Base-by-base conservation (phyloP, 306 rosid genomes). In the Leucaena leucocephala region DNA sequence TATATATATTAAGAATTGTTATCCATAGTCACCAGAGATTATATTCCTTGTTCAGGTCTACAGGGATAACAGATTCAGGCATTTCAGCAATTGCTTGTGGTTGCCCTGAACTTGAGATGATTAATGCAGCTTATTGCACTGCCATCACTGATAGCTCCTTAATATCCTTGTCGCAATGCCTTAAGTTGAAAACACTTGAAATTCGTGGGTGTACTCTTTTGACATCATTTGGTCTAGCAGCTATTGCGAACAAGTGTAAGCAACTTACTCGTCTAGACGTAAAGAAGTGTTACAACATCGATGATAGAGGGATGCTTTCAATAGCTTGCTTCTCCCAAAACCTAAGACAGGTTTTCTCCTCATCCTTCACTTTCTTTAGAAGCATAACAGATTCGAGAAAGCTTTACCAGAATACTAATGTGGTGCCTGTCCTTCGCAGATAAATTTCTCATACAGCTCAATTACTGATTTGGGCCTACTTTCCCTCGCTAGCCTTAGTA, bases 391-490 rank as follows among this genome's bases (percentile, higher is more conserved):
- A 40, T 77, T 1, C 38, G 14, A n/a, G 76, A 73, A 72, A 52
- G 35, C 11, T 19, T 17, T 64, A 59, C 62, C 8, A 35, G 22
- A 67, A 68, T 45, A 72, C 76, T 81, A 39, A 83, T 62, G 21
- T 13, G 50, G 50, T 66, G 19, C 76, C 45, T 58, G 63, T 72
- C 76, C 63, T 61, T 73, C 70, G 89, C 92, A 95, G 99, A 95
- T 95, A 82, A 95, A 93, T 77, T 78, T 95, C 81, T 95, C 99
- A 2, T 95, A 88, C 83, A 90, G 86, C 84, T 87, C 91, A 12
- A 89, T 91, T 68, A 87, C 97, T 16, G 98, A 93, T 76, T 79
- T 88, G 68, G 99, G 99, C 80, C 90, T 95, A 27, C 78, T 89
- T 44, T 91, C 96, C 39, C 94, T 95, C 6, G 94, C 97, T 71